These are phyloP conservation scores for Pseudozyma flocculosa DNA, from an alignment of 1,284 basidiomycete genomes.

Conservation along the genomic window DNA sequence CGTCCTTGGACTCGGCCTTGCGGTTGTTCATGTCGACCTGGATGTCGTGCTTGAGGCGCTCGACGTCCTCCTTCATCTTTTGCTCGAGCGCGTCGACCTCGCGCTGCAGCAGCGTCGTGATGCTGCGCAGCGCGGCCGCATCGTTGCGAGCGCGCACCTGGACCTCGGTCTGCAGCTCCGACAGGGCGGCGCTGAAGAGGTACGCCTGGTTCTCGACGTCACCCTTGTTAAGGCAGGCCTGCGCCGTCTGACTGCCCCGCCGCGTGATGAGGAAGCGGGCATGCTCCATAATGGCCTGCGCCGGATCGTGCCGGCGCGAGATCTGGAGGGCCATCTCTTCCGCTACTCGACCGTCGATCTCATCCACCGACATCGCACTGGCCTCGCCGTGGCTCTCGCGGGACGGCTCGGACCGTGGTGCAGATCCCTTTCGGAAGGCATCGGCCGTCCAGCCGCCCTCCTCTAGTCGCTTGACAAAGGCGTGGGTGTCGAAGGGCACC, in stretches of 20 bases:
- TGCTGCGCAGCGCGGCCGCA: slow-evolving; percentile 73
- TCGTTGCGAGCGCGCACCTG: slow-evolving; percentile 82
- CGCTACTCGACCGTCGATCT: background rate
- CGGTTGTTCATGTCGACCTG: slow-evolving; percentile 94
- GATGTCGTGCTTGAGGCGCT: slow-evolving; percentile 86
- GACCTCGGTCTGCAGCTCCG: slow-evolving; percentile 85
- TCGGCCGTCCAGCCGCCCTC: slow-evolving; percentile 42
- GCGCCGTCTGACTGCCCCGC: slow-evolving; percentile 71
- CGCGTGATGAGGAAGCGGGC: slow-evolving; percentile 77
- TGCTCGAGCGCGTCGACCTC: slow-evolving; percentile 85
- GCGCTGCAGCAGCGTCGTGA: slow-evolving; percentile 74
- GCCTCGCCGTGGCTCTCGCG: too few species aligned
- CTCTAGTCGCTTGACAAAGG: slow-evolving; percentile 46
- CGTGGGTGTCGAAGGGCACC: slow-evolving; percentile 52
- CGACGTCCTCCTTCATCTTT: slow-evolving; percentile 91
- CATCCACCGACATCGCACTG: too few species aligned
- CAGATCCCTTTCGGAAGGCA: background rate
- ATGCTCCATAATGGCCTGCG: slow-evolving; percentile 72
- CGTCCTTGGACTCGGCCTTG: slow-evolving; percentile 87
- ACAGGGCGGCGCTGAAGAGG: slow-evolving; percentile 87
- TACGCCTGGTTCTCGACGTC: slow-evolving; percentile 79
- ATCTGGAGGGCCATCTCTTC: slow-evolving; percentile 14
- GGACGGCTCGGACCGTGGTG: too few species aligned
- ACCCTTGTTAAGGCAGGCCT: slow-evolving; percentile 75
- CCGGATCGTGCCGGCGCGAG: slow-evolving; percentile 47